phyloP scores from a whole-genome alignment of 495 filamentous ascomycete species.

The Pyrenula aspistea region DNA sequence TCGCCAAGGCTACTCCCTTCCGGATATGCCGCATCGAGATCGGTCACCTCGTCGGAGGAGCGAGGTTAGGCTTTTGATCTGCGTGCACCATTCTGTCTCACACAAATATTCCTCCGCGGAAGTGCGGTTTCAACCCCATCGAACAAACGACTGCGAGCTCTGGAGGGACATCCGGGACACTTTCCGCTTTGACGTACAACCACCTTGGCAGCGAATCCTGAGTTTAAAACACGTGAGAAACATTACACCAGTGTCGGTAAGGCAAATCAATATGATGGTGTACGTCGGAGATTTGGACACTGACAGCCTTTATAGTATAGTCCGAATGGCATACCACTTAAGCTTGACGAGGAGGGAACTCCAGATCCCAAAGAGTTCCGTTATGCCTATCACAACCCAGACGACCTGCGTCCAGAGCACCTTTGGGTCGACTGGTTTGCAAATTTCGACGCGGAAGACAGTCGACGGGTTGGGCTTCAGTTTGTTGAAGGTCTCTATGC shows the following conservation, averaged over 20 bases:
- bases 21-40: neutral
- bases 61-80: conserved; percentile 8
- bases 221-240: conserved; percentile 9
- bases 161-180: conserved; percentile 10
- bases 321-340: conserved; percentile 7
- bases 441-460: conserved; percentile 7
- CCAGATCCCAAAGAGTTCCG: conserved; percentile 8
- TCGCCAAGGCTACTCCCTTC: neutral
- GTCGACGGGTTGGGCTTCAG: conserved; percentile 5
- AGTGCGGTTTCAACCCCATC: conserved; percentile 9
- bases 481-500: conserved; percentile 13
- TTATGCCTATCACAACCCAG: conserved; percentile 10
- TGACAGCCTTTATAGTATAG: conserved; percentile 7
- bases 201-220: conserved; percentile 7
- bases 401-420: conserved; percentile 5
- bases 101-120: conserved; percentile 7
- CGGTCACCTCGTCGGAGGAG: neutral
- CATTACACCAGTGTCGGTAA: conserved; percentile 10
- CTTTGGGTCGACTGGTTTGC: conserved; percentile 15
- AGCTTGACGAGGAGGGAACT: conserved; percentile 6
- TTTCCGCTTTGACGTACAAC: conserved; percentile 8
- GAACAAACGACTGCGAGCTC: conserved; percentile 10
- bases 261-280: neutral
- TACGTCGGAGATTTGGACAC: neutral
- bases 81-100: conserved; percentile 8